Percentiles rank a stretch among this genome's conserved stretches.
These are phyloP conservation scores for Phytophthora uliginosa DNA, from an alignment of 352 stramenopile genomes.

Conservation along the genomic window DNA sequence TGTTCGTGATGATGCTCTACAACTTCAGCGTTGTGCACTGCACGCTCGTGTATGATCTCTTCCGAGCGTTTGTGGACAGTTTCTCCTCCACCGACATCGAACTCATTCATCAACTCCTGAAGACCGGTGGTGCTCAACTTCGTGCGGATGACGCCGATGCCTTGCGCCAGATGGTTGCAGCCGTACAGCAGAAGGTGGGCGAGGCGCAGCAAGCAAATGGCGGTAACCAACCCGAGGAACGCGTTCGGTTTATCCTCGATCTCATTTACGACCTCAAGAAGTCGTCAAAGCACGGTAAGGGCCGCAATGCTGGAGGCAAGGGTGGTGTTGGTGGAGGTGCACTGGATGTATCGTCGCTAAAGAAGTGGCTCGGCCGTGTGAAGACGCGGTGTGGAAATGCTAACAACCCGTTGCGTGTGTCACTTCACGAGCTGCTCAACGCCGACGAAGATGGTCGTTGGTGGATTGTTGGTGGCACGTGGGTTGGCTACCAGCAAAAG, in stretches of 20 bases:
- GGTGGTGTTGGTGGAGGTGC: conserved; percentile 30
- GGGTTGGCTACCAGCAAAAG: conserved; percentile 81
- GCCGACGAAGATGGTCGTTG: conserved; percentile 94
- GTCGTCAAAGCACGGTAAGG: conserved; percentile 91
- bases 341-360: conserved; percentile 85
- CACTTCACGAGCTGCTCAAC: conserved; percentile 78
- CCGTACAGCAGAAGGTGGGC: conserved; percentile 83
- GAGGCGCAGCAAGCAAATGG: conserved; percentile 42
- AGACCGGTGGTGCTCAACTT: conserved; percentile 84
- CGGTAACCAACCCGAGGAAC: conserved; percentile 54
- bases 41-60: conserved; percentile 93
- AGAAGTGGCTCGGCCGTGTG: conserved; percentile 96
- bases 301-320: conserved; percentile 42
- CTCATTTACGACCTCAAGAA: conserved; percentile 98
- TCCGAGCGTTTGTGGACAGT: conserved; percentile 81
- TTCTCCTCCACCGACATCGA: conserved; percentile 88
- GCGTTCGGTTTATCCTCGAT: conserved; percentile 93
- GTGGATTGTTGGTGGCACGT: conserved; percentile 98
- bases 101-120: conserved; percentile 89
- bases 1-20: conserved; percentile 93
- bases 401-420: conserved; percentile 81
- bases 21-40: conserved; percentile 92
- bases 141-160: conserved; percentile 85
- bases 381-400: conserved; percentile 90
- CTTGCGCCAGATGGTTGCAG: conserved; percentile 88